A percentile compares a stretch with the other conserved stretches of the same genome.
Evolutionary conservation across 345 rosid species (phyloP).

Genomic region (Citrus reticulata): DNA sequence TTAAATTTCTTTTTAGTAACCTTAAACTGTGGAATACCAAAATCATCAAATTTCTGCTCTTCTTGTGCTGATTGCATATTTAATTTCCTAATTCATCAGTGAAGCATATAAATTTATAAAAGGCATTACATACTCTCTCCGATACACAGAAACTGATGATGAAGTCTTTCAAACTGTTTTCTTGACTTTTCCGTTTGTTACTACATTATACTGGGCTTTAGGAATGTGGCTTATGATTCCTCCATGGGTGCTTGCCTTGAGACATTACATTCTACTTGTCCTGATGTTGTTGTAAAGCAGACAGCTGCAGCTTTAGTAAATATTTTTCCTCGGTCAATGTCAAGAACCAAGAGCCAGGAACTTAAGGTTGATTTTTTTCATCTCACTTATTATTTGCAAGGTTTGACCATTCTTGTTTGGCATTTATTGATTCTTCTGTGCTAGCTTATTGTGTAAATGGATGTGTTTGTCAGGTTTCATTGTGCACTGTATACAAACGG

Average conservation of each 20-base stretch:
- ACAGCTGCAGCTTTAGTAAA: conserved; percentile 67
- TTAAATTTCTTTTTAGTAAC: not conserved
- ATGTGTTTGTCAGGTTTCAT: conserved; percentile 53
- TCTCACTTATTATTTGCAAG: conserved; percentile 8
- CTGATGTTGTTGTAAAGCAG: conserved; percentile 61
- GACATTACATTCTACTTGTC: conserved; percentile 56
- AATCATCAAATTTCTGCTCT: not conserved
- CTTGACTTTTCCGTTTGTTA: not conserved
- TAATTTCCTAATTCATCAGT: conserved; percentile 1
- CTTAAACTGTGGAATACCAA: not conserved
- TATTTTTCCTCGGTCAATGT: conserved; percentile 51
- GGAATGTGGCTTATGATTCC: conserved; percentile 68
- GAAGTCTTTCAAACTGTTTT: conserved; percentile 3
- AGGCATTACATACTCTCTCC: not conserved
- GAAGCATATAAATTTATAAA: not conserved
- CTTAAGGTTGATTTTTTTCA: conserved; percentile 54
- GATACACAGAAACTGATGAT: not conserved
- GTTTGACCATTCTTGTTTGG: not conserved
- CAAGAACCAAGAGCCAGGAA: conserved; percentile 74
- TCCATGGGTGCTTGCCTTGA: conserved; percentile 71
- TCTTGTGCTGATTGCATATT: not conserved
- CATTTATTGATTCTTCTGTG: not conserved
- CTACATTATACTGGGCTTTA: conserved; percentile 26
- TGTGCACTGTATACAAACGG: conserved; percentile 66
- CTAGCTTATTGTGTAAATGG: not conserved